Evolutionary conservation across 768 basidiomycete species (phyloP), one percentile per base, ranked within the genome.

Genomic region (Rhizopogon vulgaris): DNA sequence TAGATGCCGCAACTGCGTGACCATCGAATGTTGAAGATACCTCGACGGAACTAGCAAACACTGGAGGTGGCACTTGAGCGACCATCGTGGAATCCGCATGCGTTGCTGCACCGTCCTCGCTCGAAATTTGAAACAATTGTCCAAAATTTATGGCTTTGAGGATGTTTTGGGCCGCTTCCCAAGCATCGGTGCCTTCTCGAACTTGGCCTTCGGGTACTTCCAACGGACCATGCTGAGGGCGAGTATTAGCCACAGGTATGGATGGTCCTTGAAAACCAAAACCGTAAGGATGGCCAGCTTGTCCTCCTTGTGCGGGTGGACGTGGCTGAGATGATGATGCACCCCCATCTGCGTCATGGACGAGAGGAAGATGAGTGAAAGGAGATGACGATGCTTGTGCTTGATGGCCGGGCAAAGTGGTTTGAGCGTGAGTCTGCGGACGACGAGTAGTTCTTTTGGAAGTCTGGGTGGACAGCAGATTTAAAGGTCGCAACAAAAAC

Each of bases 131-230:
- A 27, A 79, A 66, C 25, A 85, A 65, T 18, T 69, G 71, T 4
- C 79, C 81, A 59, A 87, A 86, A 63, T 87, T 86, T 68, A 89
- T 86, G 3, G 85, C 86, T 58, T 83, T 80, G 49, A 89, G 73
- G 42, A 89, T 89, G 55, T 79, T 84, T 60, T 88, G 84, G 7
- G 87, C 87, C 1, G 87, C 86, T 61, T 86, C 82, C 77, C 85
- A 88, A 11, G 84, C 83, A 53, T 85, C 83, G 53, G 72, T 73
- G n/a, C 72, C 73, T 41, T 77, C 74, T 14, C 60, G 72, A 9
- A 58, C 63, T 60, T 57, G 56, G 54, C 22, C 22, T 43, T 51
- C 51, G 18, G 43, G 67, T 41, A 49, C 58, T 40, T 53, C 61
- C 27, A 56, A 51, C 32, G 56, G 12, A 17, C 30, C n/a, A 38